Base-by-base conservation (phyloP, 257 asterid species). In the Linderniella brevidens region DNA sequence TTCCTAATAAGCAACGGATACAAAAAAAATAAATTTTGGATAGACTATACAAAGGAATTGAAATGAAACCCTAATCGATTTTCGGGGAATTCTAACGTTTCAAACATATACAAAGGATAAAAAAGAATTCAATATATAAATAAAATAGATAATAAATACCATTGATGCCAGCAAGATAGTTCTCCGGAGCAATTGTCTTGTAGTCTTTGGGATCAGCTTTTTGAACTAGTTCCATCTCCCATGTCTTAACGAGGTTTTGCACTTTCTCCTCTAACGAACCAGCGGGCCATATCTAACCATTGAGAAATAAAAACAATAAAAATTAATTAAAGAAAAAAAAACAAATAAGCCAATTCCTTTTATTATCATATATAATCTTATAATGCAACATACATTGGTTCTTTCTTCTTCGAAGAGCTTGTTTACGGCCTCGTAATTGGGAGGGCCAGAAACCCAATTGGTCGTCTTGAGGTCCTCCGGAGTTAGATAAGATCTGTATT, bases 391-490 rank as follows among this genome's bases (percentile, higher is more conserved):
- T 66, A 80, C 95, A 3, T 73, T 76, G 53, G 92, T 78, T 63
- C 83, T 60, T 37, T 81, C 92, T 60, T 81, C 68, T 65, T 81
- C 93, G 54, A 85, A 85, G 46, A 85, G 73, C 72, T 81, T 65
- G 57, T 81, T 58, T 1, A 79, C 88, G 17, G 39, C 76, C 61
- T 74, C 92, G 67, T 85, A 85, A 46, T 64, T 72, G 3, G 96
- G 96, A 55, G 82, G 82, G 1, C 85, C 92, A 50, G 18, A 50
- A 0, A 9, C 65, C 95, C 95, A 84, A 42, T 63, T 58, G 19
- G 79, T 77, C 58, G 53, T 80, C 46, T 73, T 52, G 20, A 77
- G 51, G 14, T 80, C 86, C 61, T 77, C 92, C 32, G 73, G 71
- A 39, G 50, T 80, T 63, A 77, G 55, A 50, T 64, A 73, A 64